Evolutionary conservation across 2,329 filamentous ascomycete species (phyloP).

Genomic region (Cladosporium sp.): DNA sequence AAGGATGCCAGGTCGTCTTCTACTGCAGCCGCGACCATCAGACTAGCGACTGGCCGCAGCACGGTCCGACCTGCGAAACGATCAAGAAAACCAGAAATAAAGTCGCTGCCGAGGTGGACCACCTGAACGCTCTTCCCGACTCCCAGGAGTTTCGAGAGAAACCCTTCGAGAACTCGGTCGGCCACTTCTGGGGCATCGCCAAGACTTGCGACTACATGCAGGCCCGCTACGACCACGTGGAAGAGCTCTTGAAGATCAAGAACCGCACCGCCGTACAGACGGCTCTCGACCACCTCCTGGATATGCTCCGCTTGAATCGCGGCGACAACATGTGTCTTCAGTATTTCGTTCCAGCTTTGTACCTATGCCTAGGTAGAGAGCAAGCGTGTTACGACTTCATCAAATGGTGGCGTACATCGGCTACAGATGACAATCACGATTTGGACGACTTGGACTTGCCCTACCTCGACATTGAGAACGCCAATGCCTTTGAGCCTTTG

Average conservation of each 20-base stretch:
- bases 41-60: not conserved
- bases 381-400: constrained; percentile 7
- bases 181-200: constrained; percentile 5
- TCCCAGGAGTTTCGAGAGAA: not conserved
- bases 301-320: constrained; percentile 4
- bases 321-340: not conserved
- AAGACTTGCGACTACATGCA: constrained; percentile 6
- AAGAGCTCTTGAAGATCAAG: not conserved
- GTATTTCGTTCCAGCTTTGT: not conserved
- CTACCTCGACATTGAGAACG: not conserved
- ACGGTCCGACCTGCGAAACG: not conserved
- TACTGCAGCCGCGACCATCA: constrained; percentile 7
- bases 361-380: not conserved
- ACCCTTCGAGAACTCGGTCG: constrained; percentile 5
- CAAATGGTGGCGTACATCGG: not conserved
- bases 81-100: not conserved
- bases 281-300: constrained; percentile 3
- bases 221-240: not conserved
- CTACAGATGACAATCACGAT: not conserved
- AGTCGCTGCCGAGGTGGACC: not conserved
- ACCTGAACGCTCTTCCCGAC: not conserved
- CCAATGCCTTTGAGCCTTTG: not conserved
- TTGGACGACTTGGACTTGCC: not conserved
- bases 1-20: not conserved
- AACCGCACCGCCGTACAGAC: not conserved